Evolutionary conservation across 2,329 filamentous ascomycete species (phyloP), one percentile per base, ranked within the genome.

Genomic region (Penicillium sp.): DNA sequence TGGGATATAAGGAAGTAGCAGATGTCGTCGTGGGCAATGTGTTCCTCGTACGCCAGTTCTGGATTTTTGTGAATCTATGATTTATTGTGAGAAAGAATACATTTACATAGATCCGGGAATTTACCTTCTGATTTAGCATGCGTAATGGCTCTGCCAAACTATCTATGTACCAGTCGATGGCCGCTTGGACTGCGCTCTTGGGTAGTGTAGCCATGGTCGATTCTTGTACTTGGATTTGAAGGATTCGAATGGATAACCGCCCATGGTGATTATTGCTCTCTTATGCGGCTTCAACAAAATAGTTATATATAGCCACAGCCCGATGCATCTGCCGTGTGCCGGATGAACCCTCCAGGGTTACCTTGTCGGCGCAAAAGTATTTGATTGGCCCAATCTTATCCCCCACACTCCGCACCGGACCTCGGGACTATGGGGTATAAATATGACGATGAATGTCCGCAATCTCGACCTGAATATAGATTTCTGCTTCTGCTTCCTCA

Each of bases 11-110:
- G 56, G 22, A 64, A 57, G 3, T 53, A 29, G 16, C 59, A 61
- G 10, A 63, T 47, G 13, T 46, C 43, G 39, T 61, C 55, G 43
- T 66, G 63, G 8, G 61, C 59, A 14, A 53, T 11, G 24, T 57
- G 26, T 40, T 66, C 62, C 34, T 62, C 22, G n/a, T 62, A 66
- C 2, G 56, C 61, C 14, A 66, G 48, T 32, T 66, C 62, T 1
- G 60, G 63, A 26, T 55, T 59, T 10, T 50, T 48, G 34, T 57
- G 58, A 31, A 65, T 62, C 61, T 34, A 7, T 34, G 32, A 34
- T 34, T 32, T 16, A 34, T 7, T 34, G 13, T 34, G 32, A 34
- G 32, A 34, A 34, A 34, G 13, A 14, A 16, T 16, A 34, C 2
- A 16, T 34, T 2, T 16, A 7, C 14, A 16, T 6, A 34, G 29